These are phyloP conservation scores for Massariosphaeria phaeospora DNA, from an alignment of 495 filamentous ascomycete genomes.

Conservation along the genomic window DNA sequence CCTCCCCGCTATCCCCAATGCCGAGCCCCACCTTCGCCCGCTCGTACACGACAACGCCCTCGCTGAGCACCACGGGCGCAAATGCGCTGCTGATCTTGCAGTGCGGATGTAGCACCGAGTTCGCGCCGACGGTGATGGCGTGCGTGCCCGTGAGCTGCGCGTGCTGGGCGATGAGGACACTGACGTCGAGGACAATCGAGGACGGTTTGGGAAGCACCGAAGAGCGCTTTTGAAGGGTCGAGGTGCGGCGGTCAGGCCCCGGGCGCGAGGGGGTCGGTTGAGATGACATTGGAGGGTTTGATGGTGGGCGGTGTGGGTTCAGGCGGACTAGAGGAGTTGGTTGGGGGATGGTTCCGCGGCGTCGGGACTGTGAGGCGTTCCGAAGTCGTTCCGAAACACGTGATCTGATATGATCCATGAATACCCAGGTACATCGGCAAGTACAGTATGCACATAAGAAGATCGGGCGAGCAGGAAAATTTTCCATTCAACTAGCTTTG, in stretches of 20 bases:
- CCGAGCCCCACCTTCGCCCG: conserved; percentile 40
- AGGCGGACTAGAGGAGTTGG: background rate
- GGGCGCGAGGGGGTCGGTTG: conserved; percentile 21
- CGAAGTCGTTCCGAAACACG: too few relatives aligned
- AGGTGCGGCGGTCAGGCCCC: conserved; percentile 13
- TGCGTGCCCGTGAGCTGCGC: conserved; percentile 66
- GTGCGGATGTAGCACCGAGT: conserved; percentile 79
- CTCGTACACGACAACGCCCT: conserved; percentile 72
- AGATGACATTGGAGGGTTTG: conserved; percentile 13
- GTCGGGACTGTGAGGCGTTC: too few relatives aligned
- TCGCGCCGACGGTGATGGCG: conserved; percentile 62
- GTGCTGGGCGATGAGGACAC: conserved; percentile 69
- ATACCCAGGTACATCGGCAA: too few relatives aligned
- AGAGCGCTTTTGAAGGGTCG: conserved; percentile 24
- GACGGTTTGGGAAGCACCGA: conserved; percentile 52
- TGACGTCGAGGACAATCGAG: conserved; percentile 59
- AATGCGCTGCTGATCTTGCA: conserved; percentile 61
- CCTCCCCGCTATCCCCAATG: conserved; percentile 36
- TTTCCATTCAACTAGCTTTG: too few relatives aligned
- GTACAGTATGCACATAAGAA: too few relatives aligned
- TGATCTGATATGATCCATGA: too few relatives aligned
- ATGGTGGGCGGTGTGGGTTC: too few relatives aligned
- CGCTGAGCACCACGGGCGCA: conserved; percentile 68
- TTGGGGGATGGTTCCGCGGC: background rate
- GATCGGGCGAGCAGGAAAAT: too few relatives aligned